phyloP scores from a whole-genome alignment of 352 stramenopile species.

The Pythium coloratum region DNA sequence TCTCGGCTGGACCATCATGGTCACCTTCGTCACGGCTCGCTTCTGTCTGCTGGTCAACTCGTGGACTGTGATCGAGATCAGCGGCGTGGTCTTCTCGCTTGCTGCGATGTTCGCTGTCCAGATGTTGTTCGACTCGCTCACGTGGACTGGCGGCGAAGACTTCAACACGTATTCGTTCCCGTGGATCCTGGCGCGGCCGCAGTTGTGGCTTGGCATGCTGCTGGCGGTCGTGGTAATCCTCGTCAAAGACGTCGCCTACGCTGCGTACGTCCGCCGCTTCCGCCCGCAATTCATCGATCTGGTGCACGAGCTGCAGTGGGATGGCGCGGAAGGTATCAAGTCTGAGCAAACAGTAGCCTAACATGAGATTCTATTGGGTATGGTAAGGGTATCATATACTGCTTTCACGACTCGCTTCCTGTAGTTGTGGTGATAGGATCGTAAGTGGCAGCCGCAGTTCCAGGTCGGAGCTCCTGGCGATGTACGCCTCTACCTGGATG shows the following conservation, averaged over 20 bases:
- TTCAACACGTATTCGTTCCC: slow-evolving; percentile 75
- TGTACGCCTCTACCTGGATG: slow-evolving; percentile 7
- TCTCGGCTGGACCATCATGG: slow-evolving; percentile 71
- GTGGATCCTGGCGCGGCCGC: slow-evolving; percentile 55
- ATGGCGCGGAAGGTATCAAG: neutral
- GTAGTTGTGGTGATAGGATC: slow-evolving; percentile 1
- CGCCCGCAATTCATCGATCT: slow-evolving; percentile 61
- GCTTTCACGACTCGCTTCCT: neutral
- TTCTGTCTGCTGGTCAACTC: slow-evolving; percentile 77
- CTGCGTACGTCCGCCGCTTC: slow-evolving; percentile 56
- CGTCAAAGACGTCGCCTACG: slow-evolving; percentile 67
- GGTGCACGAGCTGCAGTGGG: slow-evolving; percentile 40
- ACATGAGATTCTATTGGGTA: too few species aligned
- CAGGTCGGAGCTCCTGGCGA: slow-evolving; percentile 1
- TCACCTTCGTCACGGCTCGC: slow-evolving; percentile 67
- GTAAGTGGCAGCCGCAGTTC: slow-evolving; percentile 8
- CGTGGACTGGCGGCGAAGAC: slow-evolving; percentile 35
- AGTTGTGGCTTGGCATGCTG: slow-evolving; percentile 72
- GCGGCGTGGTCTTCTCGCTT: slow-evolving; percentile 50
- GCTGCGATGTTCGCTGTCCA: slow-evolving; percentile 53
- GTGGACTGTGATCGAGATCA: slow-evolving; percentile 64
- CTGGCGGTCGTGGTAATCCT: slow-evolving; percentile 62
- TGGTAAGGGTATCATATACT: neutral
- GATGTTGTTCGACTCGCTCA: slow-evolving; percentile 61
- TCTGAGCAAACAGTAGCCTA: too few species aligned